Conservation (phyloP, 306 rosid species). For the Cicer bijugum region DNA sequence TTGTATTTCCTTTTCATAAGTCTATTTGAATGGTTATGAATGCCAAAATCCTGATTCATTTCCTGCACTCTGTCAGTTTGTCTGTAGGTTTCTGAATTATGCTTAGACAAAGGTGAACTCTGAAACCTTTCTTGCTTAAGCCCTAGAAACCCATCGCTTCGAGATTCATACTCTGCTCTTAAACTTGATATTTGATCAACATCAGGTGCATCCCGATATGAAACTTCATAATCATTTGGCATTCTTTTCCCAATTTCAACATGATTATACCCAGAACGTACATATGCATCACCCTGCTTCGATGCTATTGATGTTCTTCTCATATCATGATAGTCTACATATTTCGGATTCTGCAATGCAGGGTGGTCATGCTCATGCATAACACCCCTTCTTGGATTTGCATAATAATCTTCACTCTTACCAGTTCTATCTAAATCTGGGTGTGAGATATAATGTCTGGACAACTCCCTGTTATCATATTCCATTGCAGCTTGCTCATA, state of each 20-base stretch:
- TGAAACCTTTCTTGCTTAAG: conserved; percentile 64
- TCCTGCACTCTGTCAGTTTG: conserved; percentile 56
- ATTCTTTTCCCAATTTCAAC: conserved; percentile 56
- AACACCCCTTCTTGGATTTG: conserved; percentile 51
- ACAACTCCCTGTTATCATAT: conserved; percentile 58
- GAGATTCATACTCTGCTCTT: conserved; percentile 65
- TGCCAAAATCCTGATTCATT: conserved; percentile 50
- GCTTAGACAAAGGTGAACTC: conserved; percentile 51
- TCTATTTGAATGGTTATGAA: conserved; percentile 59
- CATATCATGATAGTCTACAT: conserved; percentile 59
- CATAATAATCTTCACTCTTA: conserved; percentile 52
- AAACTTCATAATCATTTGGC: conserved; percentile 57
- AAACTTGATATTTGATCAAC: conserved; percentile 48
- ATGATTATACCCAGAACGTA: conserved; percentile 52
- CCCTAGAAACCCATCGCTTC: conserved; percentile 60
- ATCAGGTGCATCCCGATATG: conserved; percentile 53
- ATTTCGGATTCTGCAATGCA: conserved; percentile 49
- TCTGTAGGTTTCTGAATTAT: conserved; percentile 55
- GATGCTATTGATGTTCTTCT: conserved; percentile 56
- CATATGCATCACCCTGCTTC: conserved; percentile 58
- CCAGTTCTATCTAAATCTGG: conserved; percentile 56
- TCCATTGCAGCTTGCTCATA: conserved; percentile 56
- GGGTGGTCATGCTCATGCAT: conserved; percentile 50
- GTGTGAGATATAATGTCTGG: conserved; percentile 52
- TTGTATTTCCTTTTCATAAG: conserved; percentile 63